A percentile compares a stretch with the other conserved stretches of the same genome.
Evolutionary conservation across 192 early-diverging fungal genomes (phyloP).

Genomic region (Diversispora epigaea): DNA sequence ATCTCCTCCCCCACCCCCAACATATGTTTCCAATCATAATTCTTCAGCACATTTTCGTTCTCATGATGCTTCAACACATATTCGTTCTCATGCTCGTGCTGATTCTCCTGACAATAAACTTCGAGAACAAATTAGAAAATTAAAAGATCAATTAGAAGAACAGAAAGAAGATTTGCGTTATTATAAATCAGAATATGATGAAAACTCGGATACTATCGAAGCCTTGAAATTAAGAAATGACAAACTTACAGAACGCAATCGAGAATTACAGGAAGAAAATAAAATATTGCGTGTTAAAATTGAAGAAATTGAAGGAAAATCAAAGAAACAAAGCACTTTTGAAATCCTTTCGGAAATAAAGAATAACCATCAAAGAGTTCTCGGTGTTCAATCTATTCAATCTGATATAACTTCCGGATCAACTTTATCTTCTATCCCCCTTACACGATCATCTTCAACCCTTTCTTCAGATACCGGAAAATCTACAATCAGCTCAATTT

Average conservation of each 20-base stretch:
- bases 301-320: neutral
- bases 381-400: too few relatives aligned
- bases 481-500: too few relatives aligned
- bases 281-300: neutral
- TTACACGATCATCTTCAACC: too few relatives aligned
- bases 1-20: neutral
- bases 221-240: slow-evolving; percentile 3
- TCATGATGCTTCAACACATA: slow-evolving; percentile 4
- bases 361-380: too few relatives aligned
- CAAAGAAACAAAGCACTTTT: too few relatives aligned
- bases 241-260: slow-evolving; percentile 13
- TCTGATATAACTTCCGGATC: too few relatives aligned
- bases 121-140: neutral
- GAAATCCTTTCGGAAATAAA: too few relatives aligned
- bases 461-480: too few relatives aligned
- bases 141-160: neutral
- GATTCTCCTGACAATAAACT: neutral
- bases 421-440: too few relatives aligned
- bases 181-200: neutral
- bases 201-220: slow-evolving; percentile 7
- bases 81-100: neutral
- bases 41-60: neutral
- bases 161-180: neutral
- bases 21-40: neutral
- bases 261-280: slow-evolving; percentile 13